These are phyloP conservation scores for Entomortierella parvispora DNA, from an alignment of 192 early-diverging fungal genomes.

Conservation along the genomic window DNA sequence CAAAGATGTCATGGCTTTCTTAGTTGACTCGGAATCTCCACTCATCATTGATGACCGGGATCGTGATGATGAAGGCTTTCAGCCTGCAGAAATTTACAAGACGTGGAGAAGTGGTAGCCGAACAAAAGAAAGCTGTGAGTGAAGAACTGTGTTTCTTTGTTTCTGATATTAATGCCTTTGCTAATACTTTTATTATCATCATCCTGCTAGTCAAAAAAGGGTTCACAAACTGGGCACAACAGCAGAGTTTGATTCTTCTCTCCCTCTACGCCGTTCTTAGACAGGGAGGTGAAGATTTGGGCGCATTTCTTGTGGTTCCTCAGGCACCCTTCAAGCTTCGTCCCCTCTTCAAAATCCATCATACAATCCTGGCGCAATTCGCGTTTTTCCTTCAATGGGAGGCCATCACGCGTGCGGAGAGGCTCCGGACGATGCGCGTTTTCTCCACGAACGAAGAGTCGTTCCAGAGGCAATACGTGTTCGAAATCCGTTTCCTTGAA, in stretches of 20 bases:
- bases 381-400: constrained; percentile 50
- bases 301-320: constrained; percentile 7
- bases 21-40: constrained; percentile 35
- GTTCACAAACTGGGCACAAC: constrained; percentile 25
- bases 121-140: not conserved
- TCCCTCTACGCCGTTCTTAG: constrained; percentile 17
- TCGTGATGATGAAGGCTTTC: constrained; percentile 27
- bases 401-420: constrained; percentile 17
- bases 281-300: constrained; percentile 3
- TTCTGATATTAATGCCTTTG: not conserved
- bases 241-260: constrained; percentile 35
- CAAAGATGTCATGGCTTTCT: constrained; percentile 26
- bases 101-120: constrained; percentile 7
- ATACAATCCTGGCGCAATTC: constrained; percentile 31
- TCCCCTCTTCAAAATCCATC: constrained; percentile 5
- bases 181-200: not conserved
- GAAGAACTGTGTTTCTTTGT: not conserved
- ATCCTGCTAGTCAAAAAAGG: constrained; percentile 1
- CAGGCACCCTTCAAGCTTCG: constrained; percentile 36
- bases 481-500: constrained; percentile 13
- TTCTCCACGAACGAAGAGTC: constrained; percentile 9
- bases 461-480: constrained; percentile 3
- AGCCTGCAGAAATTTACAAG: constrained; percentile 6
- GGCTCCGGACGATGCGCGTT: constrained; percentile 10
- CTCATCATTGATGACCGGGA: constrained; percentile 12